Evolutionary conservation across 441 rosid species (phyloP), one percentile per base, ranked within the genome.

Genomic region (Sinapis alba): DNA sequence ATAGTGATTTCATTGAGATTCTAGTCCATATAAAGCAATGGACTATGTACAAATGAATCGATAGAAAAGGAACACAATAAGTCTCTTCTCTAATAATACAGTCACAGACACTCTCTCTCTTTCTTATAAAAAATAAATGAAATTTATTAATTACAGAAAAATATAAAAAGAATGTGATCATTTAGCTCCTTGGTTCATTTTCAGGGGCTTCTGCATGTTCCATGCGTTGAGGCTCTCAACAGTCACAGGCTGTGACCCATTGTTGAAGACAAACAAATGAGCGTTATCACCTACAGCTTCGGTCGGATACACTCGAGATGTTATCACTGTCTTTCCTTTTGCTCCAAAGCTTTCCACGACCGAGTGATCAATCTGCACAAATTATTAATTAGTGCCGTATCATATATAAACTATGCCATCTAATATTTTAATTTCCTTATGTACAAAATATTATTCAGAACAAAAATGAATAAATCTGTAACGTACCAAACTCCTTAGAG

Each of bases 331-430:
- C 80, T 85, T 90, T 10, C 97, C 98, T 5, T 84, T 83, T 0
- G 69, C 92, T 8, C 86, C 99, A n/a, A 92, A 94, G 56, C 96
- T 94, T 72, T 90, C 98, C 34, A 92, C 91, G 0, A 90, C 85
- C 0, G 92, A 92, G 65, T 87, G 81, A 82, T 92, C 98, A 54
- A 90, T 92, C 94, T 92, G 69, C 61, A 58, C 21, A 30, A 3
- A 34, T 57, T 32, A n/a, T 23, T 21, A 24, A 23, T 54, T 60
- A 45, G 32, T 28, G 62, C 43, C 4, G 4, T 4, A 30, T 16
- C 9, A 4, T 11, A 4, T 11, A 20, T 34, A 23, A 4, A 11
- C 21, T 11, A 30, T 30, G 47, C 18, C 9, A 66, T 45, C 3
- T 13, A 32, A 5, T 1, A 15, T 45, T 15, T 38, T 13, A 13